Base-by-base conservation (phyloP, 805 yeast species). In the Candida endomychidarum region DNA sequence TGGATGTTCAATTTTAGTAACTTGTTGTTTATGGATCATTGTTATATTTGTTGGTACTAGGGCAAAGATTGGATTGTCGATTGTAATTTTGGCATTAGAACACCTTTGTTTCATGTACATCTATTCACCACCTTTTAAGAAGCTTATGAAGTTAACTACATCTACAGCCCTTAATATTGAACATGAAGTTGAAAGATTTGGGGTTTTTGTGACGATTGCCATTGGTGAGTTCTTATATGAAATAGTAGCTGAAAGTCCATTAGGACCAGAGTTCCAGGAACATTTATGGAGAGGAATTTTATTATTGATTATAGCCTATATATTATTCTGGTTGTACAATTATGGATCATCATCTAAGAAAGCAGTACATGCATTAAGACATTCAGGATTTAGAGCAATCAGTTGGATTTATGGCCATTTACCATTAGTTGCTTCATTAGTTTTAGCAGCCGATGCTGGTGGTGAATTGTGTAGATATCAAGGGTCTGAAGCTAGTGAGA, bases 151-250 rank as follows among this genome's bases (percentile, higher is more conserved):
- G 8, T 53, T 74, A 38, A 66, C 63, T 10, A 70, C 67, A 40
- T 70, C 82, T 8, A 78, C 86, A 0, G 86, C 86, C 1, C 53
- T 80, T 44, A 79, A 78, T 51, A 77, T 81, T 41, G 85, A 80
- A 47, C 86, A 81, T 51, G 84, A 80, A 52, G 81, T 78, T 19
- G 86, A 81, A 51, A 56, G 86, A 40, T 69, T 65, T 49, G 68
- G 74, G 2, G 77, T 80, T 0, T 81, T 81, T 51, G 79, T 67
- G 39, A 71, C 80, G 47, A 80, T 81, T 56, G 84, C 83, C 4
- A 67, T 81, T 46, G 86, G 86, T 24, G 86, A 80, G 47, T 80
- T 78, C 47, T 57, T 80, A 10, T 78, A 73, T 50, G 73, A 70
- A 28, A 61, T 76, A 7, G 82, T 78, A 6, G 74, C 79, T 2